Base-by-base conservation (phyloP, 495 filamentous ascomycete genomes). In the Margaritispora aquatica region DNA sequence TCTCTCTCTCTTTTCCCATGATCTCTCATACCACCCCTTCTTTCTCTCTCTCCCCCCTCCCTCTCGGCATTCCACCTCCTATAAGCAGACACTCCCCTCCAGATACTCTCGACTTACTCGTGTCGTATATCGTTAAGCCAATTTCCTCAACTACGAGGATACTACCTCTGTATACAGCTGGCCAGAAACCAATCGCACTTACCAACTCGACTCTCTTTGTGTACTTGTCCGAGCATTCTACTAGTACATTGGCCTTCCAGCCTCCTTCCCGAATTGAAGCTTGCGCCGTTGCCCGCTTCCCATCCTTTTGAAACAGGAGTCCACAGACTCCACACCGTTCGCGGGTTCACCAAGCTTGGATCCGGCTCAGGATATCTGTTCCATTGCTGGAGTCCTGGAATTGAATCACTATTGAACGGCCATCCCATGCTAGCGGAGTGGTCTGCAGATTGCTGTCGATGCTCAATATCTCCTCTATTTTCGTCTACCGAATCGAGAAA, bases 301-400 rank as follows among this genome's bases (percentile, higher is more conserved):
- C 38, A n/a, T 24, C 48, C 19, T 51, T 26, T 53, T 53, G 51
- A 53, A 27, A 53, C 51, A 53, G 24, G 51, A 53, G 51, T 9
- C 49, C 23, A 51, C 49, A 51, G 49, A 51, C 23, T 29, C 38
- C 38, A 44, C 38, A 44, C 38, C 38, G 38, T 44, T 44, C 38
- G 38, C 38, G 38, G 38, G 38, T 44, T n/a, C 15, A 8, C 38
- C 4, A 44, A 9, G 15, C 7, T 17, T n/a, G 15, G 38, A 44
- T 44, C 38, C 15, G 38, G 38, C 15, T 44, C 3, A n/a, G 38
- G 19, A 17, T 8, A n/a, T 44, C 38, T 44, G 38, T 44, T 44
- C 38, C 38, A 44, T n/a, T 17, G 38, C 38, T 44, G 17, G 15
- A n/a, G 38, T 17, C 3, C 19, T 9, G 38, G 38, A 44, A 44